Base-by-base conservation (phyloP, 805 yeast genomes). In the Starmerella stigmatis region DNA sequence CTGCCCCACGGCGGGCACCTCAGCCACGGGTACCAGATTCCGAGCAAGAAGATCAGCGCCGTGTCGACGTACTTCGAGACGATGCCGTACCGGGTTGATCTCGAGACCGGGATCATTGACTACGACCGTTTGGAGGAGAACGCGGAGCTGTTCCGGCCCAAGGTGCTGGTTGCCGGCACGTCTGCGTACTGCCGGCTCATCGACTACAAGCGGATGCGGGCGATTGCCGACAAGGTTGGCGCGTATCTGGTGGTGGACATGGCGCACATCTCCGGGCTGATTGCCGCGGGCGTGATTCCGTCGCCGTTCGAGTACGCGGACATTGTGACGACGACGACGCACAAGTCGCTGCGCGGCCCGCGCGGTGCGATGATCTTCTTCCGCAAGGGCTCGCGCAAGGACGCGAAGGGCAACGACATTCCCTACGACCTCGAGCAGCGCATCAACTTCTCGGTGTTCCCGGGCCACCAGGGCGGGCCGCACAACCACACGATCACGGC, bases 391-490 rank as follows among this genome's bases (percentile, higher is more conserved):
- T 78, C 88, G 50, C 79, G 94, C 75, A 77, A 79, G 55, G 82
- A 78, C 66, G 86, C 88, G 73, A 83, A 86, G 59, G 97, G 97
- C 61, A 84, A 86, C 71, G 95, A 86, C 69, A 71, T 86, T 48
- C 69, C 72, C 48, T 92, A 88, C 68, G 96, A 92, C 59, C 78
- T 92, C 66, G 97, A 92, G 69, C 81, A 78, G 67, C 85, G 85
- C 65, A 88, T 92, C 70, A 92, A 92, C 75, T 92, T 92, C 68
- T 86, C 96, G 9, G 98, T 92, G 45, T 92, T 92, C 89, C 98
- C 98, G 60, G 98, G 95, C 57, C 98, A 92, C 70, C 98, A 92
- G 74, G 98, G 98, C 74, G 98, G 98, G 65, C 98, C 98, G 60
- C 97, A 92, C 71, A 92, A 92, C 75, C 98, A 92, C 72, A 92